Evolutionary conservation across 2,329 filamentous ascomycete species (phyloP).

Genomic region (Aspergillus novofumigatus): DNA sequence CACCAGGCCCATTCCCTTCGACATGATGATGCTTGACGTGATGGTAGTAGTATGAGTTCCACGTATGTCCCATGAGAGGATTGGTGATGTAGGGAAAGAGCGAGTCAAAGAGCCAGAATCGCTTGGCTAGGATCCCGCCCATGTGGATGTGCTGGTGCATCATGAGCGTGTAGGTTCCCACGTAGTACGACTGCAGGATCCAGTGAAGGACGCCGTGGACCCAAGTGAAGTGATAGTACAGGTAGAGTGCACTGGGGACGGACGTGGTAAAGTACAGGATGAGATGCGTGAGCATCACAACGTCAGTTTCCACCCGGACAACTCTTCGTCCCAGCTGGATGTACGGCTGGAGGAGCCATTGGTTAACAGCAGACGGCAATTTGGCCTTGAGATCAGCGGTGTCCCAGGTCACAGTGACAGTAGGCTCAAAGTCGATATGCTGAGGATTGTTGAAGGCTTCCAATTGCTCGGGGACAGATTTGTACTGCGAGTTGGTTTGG

Average conservation of each 20-base stretch:
- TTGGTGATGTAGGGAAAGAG: conserved; percentile 70
- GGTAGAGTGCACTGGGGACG: conserved; percentile 62
- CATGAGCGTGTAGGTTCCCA: conserved; percentile 72
- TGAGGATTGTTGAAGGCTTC: conserved; percentile 48
- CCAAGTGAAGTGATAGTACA: conserved; percentile 65
- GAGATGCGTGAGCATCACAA: conserved; percentile 74
- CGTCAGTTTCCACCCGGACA: conserved; percentile 65
- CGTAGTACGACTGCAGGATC: conserved; percentile 63
- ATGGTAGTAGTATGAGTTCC: conserved; percentile 82
- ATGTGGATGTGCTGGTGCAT: conserved; percentile 83
- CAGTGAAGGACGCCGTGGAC: conserved; percentile 64
- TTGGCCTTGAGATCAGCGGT: conserved; percentile 39
- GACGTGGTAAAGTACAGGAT: conserved; percentile 67
- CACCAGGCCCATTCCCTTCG: conserved; percentile 72
- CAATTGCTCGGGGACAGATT: conserved; percentile 29
- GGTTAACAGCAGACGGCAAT: conserved; percentile 39
- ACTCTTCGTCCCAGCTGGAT: conserved; percentile 51
- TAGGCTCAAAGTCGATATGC: conserved; percentile 50
- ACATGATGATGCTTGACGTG: conserved; percentile 84
- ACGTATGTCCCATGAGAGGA: conserved; percentile 76
- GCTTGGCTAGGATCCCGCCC: conserved; percentile 61
- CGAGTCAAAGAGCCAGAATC: conserved; percentile 55
- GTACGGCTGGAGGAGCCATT: conserved; percentile 57
- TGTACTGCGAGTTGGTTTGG: conserved; percentile 23
- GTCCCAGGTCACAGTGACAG: conserved; percentile 52